Percentiles rank a stretch among this genome's conserved stretches.
These are phyloP conservation scores for Striga hermonthica DNA, from an alignment of 305 asterid genomes.

Conservation along the genomic window DNA sequence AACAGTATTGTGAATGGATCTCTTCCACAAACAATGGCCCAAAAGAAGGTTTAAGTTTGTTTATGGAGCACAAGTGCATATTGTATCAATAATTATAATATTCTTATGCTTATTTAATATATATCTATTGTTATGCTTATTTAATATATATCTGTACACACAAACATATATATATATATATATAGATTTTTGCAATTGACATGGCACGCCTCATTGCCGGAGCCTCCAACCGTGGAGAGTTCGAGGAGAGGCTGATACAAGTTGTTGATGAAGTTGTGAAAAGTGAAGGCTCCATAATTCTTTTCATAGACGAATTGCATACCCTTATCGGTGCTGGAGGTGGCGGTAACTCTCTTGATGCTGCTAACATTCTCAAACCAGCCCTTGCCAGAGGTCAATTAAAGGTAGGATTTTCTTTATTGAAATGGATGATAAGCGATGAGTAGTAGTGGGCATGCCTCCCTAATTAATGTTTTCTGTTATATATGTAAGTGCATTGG, in stretches of 20 bases:
- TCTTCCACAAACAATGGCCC: conserved; percentile 30
- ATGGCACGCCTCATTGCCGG: conserved; percentile 43
- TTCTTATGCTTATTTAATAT: too few species aligned
- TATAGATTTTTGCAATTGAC: conserved; percentile 36
- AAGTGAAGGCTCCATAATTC: conserved; percentile 30
- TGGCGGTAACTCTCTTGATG: conserved; percentile 30
- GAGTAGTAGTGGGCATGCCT: background rate
- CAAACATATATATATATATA: too few species aligned
- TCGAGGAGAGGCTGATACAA: conserved; percentile 33
- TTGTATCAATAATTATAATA: too few species aligned
- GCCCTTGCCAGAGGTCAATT: conserved; percentile 44
- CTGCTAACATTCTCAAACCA: conserved; percentile 44
- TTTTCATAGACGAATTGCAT: conserved; percentile 43
- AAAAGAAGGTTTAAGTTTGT: conserved; percentile 29
- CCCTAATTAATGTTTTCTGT: background rate
- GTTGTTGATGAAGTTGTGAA: conserved; percentile 35
- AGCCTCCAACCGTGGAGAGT: conserved; percentile 37
- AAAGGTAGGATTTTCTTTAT: background rate
- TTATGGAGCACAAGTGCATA: too few species aligned
- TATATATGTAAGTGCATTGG: conserved; percentile 38
- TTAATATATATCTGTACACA: too few species aligned
- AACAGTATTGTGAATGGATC: conserved; percentile 20
- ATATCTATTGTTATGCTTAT: too few species aligned
- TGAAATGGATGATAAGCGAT: background rate
- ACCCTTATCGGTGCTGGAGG: conserved; percentile 42